Conservation (phyloP, 179 eudicot species). For the Actinidia arguta region DNA sequence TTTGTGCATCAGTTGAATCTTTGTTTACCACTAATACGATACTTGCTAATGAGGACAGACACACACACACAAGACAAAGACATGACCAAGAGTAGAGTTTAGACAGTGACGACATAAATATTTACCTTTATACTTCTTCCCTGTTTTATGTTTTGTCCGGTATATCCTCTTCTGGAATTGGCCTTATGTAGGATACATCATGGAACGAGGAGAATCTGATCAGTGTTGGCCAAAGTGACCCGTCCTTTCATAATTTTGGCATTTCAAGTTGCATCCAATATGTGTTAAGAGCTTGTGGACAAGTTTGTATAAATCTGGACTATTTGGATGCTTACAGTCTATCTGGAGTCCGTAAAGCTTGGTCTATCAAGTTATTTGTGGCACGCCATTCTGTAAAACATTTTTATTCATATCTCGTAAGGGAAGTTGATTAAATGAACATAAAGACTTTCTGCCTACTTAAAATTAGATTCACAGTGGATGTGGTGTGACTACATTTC, state of each 20-base stretch:
- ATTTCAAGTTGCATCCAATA: not conserved
- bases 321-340: not conserved
- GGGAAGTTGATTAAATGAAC: not conserved
- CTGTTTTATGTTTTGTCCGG: no score
- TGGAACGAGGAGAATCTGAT: no score
- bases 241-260: not conserved
- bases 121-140: no score
- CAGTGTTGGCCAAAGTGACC: not conserved
- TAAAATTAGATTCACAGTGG: not conserved
- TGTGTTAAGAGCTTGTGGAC: not conserved
- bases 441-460: not conserved
- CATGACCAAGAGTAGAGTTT: no score
- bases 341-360: not conserved
- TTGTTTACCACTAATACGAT: not conserved
- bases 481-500: slow-evolving; percentile 15
- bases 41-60: not conserved
- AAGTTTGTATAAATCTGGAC: not conserved
- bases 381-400: not conserved
- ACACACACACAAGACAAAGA: not conserved
- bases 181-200: no score
- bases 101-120: no score
- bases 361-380: not conserved
- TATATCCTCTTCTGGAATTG: no score
- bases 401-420: not conserved
- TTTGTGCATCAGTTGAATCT: not conserved